Conservation (phyloP, 306 rosid species). For the Sechiopsis laciniata region DNA sequence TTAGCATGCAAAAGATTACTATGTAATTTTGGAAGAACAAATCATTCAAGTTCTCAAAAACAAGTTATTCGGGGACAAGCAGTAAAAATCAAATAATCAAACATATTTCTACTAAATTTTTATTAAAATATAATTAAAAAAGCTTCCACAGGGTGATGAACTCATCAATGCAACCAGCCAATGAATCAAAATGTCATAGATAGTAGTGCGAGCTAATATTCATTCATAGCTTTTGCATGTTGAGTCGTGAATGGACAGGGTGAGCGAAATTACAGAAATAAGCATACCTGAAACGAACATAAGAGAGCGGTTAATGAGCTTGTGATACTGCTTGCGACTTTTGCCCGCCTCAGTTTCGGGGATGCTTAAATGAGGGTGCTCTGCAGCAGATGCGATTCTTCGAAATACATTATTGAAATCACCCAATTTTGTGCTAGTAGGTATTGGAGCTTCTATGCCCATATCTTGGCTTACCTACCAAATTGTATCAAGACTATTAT, state of each 20-base stretch:
- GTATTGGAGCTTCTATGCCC: conserved; percentile 98
- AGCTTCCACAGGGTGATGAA: too few species aligned
- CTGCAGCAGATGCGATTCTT: conserved; percentile 72
- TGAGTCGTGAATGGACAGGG: not conserved
- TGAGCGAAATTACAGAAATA: not conserved
- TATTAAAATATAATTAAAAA: too few species aligned
- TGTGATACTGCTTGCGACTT: conserved; percentile 83
- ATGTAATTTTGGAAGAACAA: not conserved
- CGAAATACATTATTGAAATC: conserved; percentile 66
- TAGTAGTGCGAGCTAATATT: not conserved
- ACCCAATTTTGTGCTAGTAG: conserved; percentile 70
- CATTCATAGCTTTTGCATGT: conserved; percentile 2
- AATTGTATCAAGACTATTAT: not conserved
- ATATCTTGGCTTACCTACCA: conserved; percentile 91
- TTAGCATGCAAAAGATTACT: not conserved
- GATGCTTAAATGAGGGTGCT: conserved; percentile 95
- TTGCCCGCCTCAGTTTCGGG: conserved; percentile 99
- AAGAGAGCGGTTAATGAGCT: conserved; percentile 69
- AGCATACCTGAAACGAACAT: conserved; percentile 71
- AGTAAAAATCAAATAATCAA: too few species aligned
- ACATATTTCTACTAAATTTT: too few species aligned
- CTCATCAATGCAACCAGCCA: not conserved
- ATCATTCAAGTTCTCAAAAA: not conserved
- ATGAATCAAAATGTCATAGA: not conserved
- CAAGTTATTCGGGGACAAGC: too few species aligned